Conservation (phyloP, 106 monocot genomes). For the Phalaenopsis aphrodite region DNA sequence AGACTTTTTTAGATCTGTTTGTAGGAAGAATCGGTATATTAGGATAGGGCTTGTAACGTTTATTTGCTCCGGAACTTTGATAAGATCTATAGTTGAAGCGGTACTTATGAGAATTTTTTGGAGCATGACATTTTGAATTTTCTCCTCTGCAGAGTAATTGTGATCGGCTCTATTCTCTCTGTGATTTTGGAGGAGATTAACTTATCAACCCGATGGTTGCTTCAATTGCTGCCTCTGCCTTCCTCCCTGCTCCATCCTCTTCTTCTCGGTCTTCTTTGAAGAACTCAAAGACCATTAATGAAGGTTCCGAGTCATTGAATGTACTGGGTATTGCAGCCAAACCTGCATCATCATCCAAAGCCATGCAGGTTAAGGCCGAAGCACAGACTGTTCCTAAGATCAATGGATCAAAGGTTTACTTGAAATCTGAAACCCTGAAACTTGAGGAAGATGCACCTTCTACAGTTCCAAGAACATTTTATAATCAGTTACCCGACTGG, state of each 20-base stretch:
- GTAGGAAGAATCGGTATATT: background rate
- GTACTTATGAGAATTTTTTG: background rate
- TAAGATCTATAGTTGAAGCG: background rate
- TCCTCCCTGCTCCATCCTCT: slow-evolving; percentile 38
- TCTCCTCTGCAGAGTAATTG: background rate
- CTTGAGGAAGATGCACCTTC: slow-evolving; percentile 26
- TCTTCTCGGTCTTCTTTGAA: slow-evolving; percentile 18
- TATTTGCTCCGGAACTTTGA: background rate
- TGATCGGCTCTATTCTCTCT: background rate
- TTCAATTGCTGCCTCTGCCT: slow-evolving; percentile 41
- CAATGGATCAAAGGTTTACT: slow-evolving; percentile 26
- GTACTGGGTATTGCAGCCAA: slow-evolving; percentile 30
- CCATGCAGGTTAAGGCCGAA: slow-evolving; percentile 39
- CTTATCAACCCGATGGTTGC: slow-evolving; percentile 12
- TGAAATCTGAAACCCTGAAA: slow-evolving; percentile 34
- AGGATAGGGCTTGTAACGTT: background rate
- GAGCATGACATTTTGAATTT: background rate
- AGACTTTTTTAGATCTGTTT: background rate
- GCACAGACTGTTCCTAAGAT: slow-evolving; percentile 56
- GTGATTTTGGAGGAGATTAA: background rate
- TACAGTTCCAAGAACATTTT: slow-evolving; percentile 57
- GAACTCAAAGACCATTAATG: slow-evolving; percentile 18
- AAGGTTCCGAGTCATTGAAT: slow-evolving; percentile 23
- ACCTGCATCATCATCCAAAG: slow-evolving; percentile 25
- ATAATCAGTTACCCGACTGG: slow-evolving; percentile 89